Conservation (phyloP, 1,139 yeast species). For the Sugiyamaella paludigena region DNA sequence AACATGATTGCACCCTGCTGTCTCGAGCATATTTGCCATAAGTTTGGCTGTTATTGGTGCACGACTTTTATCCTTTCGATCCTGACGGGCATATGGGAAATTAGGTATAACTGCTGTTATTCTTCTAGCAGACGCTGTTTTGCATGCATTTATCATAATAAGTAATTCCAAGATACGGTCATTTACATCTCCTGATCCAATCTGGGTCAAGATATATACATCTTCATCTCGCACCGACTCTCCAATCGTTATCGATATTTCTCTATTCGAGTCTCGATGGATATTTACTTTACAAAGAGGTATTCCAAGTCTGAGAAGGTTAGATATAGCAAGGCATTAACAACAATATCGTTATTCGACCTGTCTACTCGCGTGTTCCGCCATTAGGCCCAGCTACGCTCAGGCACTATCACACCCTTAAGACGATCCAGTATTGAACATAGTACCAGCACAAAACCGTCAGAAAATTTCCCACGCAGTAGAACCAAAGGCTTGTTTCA, state of each 20-base stretch:
- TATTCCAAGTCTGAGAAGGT: slow-evolving; percentile 38
- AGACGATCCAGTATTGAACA: no score
- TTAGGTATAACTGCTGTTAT: slow-evolving; percentile 94
- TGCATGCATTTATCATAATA: slow-evolving; percentile 93
- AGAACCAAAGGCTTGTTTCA: no score
- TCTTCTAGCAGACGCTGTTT: slow-evolving; percentile 90
- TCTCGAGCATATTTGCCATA: slow-evolving; percentile 90
- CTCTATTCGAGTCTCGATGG: slow-evolving; percentile 57
- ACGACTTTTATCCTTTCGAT: slow-evolving; percentile 90
- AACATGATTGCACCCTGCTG: slow-evolving; percentile 96
- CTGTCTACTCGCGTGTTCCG: no score
- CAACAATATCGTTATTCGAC: not conserved
- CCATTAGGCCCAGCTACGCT: no score
- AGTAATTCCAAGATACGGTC: slow-evolving; percentile 84
- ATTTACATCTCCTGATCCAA: slow-evolving; percentile 86
- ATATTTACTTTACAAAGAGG: slow-evolving; percentile 44
- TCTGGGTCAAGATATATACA: slow-evolving; percentile 79
- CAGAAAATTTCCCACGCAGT: no score
- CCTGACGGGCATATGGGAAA: slow-evolving; percentile 97
- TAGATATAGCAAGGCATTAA: not conserved
- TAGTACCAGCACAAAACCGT: no score
- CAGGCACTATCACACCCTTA: no score
- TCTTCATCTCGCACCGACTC: slow-evolving; percentile 98
- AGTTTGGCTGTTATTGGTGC: slow-evolving; percentile 97
- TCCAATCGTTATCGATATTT: slow-evolving; percentile 87